Conservation (phyloP, 768 basidiomycete genomes). For the Rubroboletus satanas region DNA sequence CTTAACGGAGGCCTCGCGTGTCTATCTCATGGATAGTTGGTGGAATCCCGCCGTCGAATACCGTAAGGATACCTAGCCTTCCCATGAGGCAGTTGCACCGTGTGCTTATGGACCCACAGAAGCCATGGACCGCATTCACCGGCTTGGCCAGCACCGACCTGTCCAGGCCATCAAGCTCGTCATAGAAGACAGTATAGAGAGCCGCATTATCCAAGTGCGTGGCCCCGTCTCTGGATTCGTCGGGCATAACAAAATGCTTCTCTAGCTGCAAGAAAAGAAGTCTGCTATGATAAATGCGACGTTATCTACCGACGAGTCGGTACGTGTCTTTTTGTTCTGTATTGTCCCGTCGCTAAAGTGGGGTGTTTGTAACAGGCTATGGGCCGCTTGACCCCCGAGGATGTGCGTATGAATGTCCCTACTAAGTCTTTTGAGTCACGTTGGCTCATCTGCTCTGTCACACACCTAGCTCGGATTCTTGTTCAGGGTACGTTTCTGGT, state of each 20-base stretch:
- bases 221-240: not conserved
- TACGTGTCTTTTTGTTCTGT: conserved; percentile 30
- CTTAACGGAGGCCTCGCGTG: conserved; percentile 85
- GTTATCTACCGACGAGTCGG: conserved; percentile 75
- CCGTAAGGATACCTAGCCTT: conserved; percentile 46
- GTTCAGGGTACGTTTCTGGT: conserved; percentile 39
- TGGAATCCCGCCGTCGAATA: conserved; percentile 97
- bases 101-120: conserved; percentile 42
- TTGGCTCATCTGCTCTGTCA: conserved; percentile 3
- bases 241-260: not conserved
- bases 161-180: conserved; percentile 93
- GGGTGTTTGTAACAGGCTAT: conserved; percentile 56
- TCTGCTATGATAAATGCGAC: conserved; percentile 92
- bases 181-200: conserved; percentile 95
- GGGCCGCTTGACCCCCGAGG: conserved; percentile 88
- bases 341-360: conserved; percentile 10
- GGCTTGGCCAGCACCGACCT: conserved; percentile 90
- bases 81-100: not conserved
- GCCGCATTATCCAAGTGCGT: conserved; percentile 80
- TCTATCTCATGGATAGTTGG: conserved; percentile 97
- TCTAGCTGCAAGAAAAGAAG: conserved; percentile 92
- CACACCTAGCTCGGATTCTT: conserved; percentile 39
- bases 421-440: not conserved
- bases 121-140: conserved; percentile 97
- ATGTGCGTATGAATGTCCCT: conserved; percentile 40